These are phyloP conservation scores for Helotiales sp. DNA, from an alignment of 2,329 filamentous ascomycete genomes.

Conservation along the genomic window DNA sequence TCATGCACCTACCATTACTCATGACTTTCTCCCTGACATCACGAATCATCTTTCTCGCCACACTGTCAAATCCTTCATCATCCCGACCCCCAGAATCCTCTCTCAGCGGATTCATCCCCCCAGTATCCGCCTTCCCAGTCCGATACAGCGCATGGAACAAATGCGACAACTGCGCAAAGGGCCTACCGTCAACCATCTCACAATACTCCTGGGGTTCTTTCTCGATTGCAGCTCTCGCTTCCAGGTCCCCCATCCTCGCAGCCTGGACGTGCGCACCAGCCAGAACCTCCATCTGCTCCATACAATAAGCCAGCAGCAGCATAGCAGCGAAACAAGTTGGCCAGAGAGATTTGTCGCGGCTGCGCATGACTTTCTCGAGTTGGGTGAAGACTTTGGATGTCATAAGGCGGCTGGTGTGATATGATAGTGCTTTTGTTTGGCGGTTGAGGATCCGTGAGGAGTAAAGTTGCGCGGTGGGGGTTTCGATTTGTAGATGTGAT, in stretches of 20 bases:
- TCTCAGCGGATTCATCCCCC: constrained; percentile 26
- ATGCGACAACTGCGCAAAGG: constrained; percentile 24
- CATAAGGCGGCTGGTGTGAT: constrained; percentile 13
- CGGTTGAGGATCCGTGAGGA: constrained; percentile 30
- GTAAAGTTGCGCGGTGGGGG: constrained; percentile 8
- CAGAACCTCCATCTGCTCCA: constrained; percentile 25
- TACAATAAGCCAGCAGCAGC: constrained; percentile 23
- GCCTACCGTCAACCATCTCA: constrained; percentile 18
- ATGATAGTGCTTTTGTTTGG: constrained; percentile 28
- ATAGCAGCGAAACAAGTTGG: constrained; percentile 23
- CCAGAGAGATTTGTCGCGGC: constrained; percentile 23
- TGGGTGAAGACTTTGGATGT: constrained; percentile 12
- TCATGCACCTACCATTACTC: constrained; percentile 6
- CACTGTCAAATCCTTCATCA: constrained; percentile 10
- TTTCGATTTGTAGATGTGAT: background rate
- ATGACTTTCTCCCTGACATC: constrained; percentile 15
- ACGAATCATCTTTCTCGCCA: constrained; percentile 14
- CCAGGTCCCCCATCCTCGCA: constrained; percentile 1
- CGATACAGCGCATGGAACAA: constrained; percentile 32
- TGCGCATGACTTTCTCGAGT: constrained; percentile 28
- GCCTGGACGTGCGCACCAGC: constrained; percentile 12
- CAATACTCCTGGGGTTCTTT: constrained; percentile 16
- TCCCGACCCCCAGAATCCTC: background rate
- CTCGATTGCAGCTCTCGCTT: background rate
- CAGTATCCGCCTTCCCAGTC: constrained; percentile 24